phyloP scores from a whole-genome alignment of 176 grass and related monocot species.

The Eleusine indica region DNA sequence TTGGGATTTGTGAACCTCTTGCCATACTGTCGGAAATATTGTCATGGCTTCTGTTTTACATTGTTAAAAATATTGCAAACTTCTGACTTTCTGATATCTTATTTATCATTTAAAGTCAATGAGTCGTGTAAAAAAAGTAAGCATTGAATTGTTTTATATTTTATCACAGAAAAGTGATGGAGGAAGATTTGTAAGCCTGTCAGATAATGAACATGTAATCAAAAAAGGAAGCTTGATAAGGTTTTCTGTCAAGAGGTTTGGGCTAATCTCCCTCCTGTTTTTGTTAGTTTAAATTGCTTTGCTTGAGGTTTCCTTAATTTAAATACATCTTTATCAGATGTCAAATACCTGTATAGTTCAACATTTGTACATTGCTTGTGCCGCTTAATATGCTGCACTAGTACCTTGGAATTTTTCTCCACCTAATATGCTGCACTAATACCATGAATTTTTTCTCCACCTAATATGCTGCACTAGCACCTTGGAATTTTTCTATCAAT shows the following conservation, averaged over 20 bases:
- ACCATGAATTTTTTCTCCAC: no score
- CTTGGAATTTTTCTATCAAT: background rate
- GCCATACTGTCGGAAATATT: slow-evolving; percentile 6
- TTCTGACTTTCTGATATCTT: background rate
- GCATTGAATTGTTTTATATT: background rate
- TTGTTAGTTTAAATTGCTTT: slow-evolving; percentile 37
- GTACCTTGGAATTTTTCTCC: background rate
- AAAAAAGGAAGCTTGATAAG: slow-evolving; percentile 79
- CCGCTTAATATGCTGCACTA: background rate
- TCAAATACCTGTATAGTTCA: slow-evolving; percentile 16
- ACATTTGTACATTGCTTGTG: slow-evolving; percentile 1
- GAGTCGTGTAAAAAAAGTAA: background rate
- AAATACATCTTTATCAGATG: slow-evolving; percentile 9
- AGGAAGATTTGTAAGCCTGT: slow-evolving; percentile 61
- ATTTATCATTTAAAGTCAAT: slow-evolving; percentile 22
- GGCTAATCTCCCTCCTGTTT: slow-evolving; percentile 10
- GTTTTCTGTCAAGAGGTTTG: slow-evolving; percentile 88
- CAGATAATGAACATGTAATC: slow-evolving; percentile 62
- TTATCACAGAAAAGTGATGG: slow-evolving; percentile 54
- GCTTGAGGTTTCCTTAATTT: background rate
- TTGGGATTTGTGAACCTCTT: background rate
- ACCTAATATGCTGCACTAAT: no score
- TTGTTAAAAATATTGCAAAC: background rate
- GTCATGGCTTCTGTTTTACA: background rate
- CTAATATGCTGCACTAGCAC: no score